These are phyloP conservation scores for Plectosphaerella cucumerina DNA, from an alignment of 2,329 filamentous ascomycete species.

Conservation along the genomic window DNA sequence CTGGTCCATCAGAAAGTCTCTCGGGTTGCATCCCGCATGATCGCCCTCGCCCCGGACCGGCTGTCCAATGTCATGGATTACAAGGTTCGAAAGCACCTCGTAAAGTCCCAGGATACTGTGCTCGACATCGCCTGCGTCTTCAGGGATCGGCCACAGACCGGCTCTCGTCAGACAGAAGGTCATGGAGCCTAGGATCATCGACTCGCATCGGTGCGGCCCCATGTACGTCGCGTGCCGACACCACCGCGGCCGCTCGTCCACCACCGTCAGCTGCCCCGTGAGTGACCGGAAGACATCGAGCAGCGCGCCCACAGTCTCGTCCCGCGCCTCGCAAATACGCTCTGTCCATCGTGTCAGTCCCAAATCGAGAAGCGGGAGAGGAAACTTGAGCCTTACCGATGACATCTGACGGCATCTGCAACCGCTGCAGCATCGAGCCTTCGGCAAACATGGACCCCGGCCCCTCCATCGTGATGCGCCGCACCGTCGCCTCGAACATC, in stretches of 20 bases:
- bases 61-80: slow-evolving; percentile 22
- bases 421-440: slow-evolving; percentile 1
- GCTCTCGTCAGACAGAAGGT: slow-evolving; percentile 27
- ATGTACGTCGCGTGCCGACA: slow-evolving; percentile 27
- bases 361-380: neutral
- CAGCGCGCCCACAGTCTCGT: slow-evolving; percentile 17
- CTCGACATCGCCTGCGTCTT: slow-evolving; percentile 14
- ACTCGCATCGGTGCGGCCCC: slow-evolving; percentile 29
- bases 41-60: slow-evolving; percentile 8
- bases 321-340: slow-evolving; percentile 14
- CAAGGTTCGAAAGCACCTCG: slow-evolving; percentile 16
- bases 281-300: slow-evolving; percentile 19
- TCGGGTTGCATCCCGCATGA: slow-evolving; percentile 18
- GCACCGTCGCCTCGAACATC: slow-evolving; percentile 14
- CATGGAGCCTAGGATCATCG: slow-evolving; percentile 30
- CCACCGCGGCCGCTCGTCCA: slow-evolving; percentile 26
- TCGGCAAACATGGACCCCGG: slow-evolving; percentile 6
- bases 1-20: slow-evolving; percentile 10
- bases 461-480: slow-evolving; percentile 18
- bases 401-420: slow-evolving; percentile 15
- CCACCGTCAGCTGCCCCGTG: slow-evolving; percentile 18
- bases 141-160: slow-evolving; percentile 25
- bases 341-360: slow-evolving; percentile 5
- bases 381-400: slow-evolving; percentile 10
- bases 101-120: slow-evolving; percentile 18